Conservation (phyloP, 345 rosid genomes). For the Eucalyptus guilfoylei region DNA sequence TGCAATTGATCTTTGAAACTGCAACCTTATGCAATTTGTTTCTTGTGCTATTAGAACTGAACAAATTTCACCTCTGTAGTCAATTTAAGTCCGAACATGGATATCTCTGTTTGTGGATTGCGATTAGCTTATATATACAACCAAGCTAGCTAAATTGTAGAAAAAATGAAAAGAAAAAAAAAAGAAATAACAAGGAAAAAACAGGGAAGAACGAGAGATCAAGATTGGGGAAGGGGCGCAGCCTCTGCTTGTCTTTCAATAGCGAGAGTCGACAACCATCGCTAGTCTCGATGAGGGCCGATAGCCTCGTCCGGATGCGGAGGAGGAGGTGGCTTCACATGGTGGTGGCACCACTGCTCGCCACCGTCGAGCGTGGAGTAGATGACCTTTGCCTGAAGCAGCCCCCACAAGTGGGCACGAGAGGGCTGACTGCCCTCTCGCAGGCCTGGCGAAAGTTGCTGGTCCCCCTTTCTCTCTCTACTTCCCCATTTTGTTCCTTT, state of each 20-base stretch:
- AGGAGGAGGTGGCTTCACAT: not conserved
- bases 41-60: not conserved
- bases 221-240: not conserved
- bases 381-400: not conserved
- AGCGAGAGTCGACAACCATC: too few species aligned
- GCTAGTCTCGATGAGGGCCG: not conserved
- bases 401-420: not conserved
- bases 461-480: not conserved
- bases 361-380: not conserved
- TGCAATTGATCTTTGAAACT: not conserved
- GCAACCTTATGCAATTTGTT: not conserved
- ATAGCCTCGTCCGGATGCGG: not conserved
- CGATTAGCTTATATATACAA: not conserved
- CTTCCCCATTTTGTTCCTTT: not conserved
- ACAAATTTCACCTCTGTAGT: not conserved
- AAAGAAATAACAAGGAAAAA: not conserved
- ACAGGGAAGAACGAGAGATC: not conserved
- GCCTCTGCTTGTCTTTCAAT: too few species aligned
- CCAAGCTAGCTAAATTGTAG: not conserved
- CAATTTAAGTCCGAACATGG: not conserved
- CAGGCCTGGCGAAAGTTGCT: not conserved
- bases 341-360: not conserved
- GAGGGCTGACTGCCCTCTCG: not conserved
- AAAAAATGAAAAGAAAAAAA: not conserved
- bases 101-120: not conserved